Percentiles rank a stretch among this genome's conserved stretches.
Evolutionary conservation across 2,329 filamentous ascomycete genomes (phyloP).

Genomic region (Aspergillus flavus): DNA sequence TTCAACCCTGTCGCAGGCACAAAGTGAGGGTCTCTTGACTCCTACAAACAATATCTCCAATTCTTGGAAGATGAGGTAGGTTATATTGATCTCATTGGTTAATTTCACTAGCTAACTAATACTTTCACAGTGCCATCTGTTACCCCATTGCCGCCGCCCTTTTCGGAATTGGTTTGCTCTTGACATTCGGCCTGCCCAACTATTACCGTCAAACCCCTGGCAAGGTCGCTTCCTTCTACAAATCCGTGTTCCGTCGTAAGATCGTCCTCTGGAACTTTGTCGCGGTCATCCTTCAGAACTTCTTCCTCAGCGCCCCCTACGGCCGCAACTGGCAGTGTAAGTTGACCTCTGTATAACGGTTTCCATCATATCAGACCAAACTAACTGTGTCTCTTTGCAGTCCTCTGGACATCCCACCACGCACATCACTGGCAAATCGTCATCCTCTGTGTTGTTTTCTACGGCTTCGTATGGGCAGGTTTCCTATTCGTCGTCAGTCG

Average conservation of each 20-base stretch:
- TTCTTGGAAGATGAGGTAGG: conserved; percentile 49
- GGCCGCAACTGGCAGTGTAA: conserved; percentile 67
- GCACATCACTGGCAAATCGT: conserved; percentile 61
- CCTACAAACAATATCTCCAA: conserved; percentile 41
- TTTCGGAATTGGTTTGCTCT: conserved; percentile 57
- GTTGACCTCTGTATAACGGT: conserved; percentile 10
- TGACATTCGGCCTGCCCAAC: conserved; percentile 63
- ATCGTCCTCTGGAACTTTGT: conserved; percentile 70
- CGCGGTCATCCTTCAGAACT: conserved; percentile 66
- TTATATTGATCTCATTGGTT: background rate
- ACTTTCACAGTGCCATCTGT: conserved; percentile 51
- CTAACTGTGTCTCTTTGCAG: conserved; percentile 20
- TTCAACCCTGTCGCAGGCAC: conserved; percentile 52
- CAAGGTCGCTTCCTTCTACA: conserved; percentile 66
- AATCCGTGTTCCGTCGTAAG: conserved; percentile 61
- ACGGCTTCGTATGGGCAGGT: conserved; percentile 59
- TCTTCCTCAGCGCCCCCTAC: conserved; percentile 67
- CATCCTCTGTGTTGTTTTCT: conserved; percentile 52
- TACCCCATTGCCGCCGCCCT: conserved; percentile 61
- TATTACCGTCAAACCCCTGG: conserved; percentile 68
- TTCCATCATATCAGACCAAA: conserved; percentile 3
- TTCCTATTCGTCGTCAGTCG: conserved; percentile 52
- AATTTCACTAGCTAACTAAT: conserved; percentile 19
- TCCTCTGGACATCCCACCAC: conserved; percentile 62
- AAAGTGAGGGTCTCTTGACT: conserved; percentile 44